Evolutionary conservation across 1,284 basidiomycete species (phyloP).

Genomic region (Tilletia horrida): DNA sequence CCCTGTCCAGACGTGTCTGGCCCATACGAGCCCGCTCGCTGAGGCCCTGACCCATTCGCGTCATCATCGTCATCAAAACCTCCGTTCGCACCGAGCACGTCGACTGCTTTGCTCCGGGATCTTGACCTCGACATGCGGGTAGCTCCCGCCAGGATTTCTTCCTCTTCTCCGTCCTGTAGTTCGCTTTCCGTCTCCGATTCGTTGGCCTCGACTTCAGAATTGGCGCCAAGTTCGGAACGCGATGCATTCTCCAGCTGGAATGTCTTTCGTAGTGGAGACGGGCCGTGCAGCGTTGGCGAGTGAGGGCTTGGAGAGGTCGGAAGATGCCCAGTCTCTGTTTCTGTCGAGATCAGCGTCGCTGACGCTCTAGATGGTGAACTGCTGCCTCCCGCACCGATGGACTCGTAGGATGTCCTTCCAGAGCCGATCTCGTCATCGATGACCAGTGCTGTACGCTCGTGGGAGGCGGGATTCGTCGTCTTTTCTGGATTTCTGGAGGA

Average conservation of each 20-base stretch:
- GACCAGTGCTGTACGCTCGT: conserved; percentile 10
- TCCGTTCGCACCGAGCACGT: not conserved
- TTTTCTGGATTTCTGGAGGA: not conserved
- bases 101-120: conserved; percentile 17
- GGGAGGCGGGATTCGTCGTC: not conserved
- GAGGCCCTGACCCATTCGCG: not conserved
- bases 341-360: not conserved
- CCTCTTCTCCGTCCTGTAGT: conserved; percentile 36
- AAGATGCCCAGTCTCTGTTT: not conserved
- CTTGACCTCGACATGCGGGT: conserved; percentile 25
- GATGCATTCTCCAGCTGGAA: not conserved
- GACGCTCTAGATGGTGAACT: not conserved
- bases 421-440: not conserved
- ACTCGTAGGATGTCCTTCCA: conserved; percentile 4
- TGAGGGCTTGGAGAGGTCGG: not conserved
- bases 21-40: not conserved
- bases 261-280: not conserved
- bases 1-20: not conserved
- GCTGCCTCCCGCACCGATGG: not conserved
- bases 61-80: not conserved
- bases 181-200: conserved; percentile 36
- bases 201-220: conserved; percentile 18
- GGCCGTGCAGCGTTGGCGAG: conserved; percentile 3
- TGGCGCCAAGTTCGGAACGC: not conserved
- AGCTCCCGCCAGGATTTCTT: conserved; percentile 32